These are phyloP conservation scores for Fraxinus americana DNA, from an alignment of 257 asterid species.

Conservation along the genomic window DNA sequence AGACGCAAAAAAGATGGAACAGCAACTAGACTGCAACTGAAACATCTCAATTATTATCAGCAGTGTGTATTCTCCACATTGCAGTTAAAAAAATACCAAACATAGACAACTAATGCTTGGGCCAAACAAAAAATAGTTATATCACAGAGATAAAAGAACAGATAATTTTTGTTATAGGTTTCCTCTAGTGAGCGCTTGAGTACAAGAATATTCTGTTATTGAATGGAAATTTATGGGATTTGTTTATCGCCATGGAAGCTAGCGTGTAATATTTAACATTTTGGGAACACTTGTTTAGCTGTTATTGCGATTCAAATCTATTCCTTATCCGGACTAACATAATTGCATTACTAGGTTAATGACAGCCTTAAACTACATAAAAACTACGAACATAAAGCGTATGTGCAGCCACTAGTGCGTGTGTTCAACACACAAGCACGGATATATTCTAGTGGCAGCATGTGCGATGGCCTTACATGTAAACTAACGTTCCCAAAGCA, in stretches of 20 bases:
- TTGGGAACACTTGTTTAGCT: not conserved
- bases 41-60: not conserved
- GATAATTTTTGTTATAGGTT: not conserved
- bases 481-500: not conserved
- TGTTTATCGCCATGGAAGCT: not conserved
- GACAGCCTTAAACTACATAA: not conserved
- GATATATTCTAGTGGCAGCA: not conserved
- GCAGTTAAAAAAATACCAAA: not conserved
- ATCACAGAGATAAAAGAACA: not conserved
- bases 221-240: not conserved
- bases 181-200: not conserved
- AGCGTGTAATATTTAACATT: not conserved
- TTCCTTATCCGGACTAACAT: not conserved
- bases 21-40: slow-evolving; percentile 11
- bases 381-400: not conserved
- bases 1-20: not conserved
- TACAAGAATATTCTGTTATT: not conserved
- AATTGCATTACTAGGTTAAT: not conserved
- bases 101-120: not conserved
- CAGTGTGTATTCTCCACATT: not conserved
- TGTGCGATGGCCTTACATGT: not conserved
- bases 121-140: not conserved
- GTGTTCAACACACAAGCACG: not conserved
- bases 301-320: not conserved
- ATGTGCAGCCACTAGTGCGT: not conserved